These are phyloP conservation scores for Nepenthes gracilis DNA, from an alignment of 148 eudicot genomes.

Conservation along the genomic window DNA sequence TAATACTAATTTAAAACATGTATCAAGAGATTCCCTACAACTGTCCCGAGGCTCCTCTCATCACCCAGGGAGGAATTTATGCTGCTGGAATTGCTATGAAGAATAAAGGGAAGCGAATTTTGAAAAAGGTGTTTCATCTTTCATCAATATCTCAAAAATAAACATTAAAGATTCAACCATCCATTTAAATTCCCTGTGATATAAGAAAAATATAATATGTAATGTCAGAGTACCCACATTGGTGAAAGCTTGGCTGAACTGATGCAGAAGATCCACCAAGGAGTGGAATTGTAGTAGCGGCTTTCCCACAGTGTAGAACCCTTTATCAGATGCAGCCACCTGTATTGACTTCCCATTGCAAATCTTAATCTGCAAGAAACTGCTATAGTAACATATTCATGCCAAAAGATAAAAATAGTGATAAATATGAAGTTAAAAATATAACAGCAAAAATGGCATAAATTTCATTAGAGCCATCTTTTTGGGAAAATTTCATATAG, in stretches of 20 bases:
- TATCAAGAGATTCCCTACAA: no score
- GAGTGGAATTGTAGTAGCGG: slow-evolving; percentile 67
- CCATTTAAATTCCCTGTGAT: neutral
- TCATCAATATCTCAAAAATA: neutral
- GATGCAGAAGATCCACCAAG: slow-evolving; percentile 93
- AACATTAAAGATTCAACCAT: neutral
- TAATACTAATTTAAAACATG: no score
- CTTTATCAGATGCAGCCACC: slow-evolving; percentile 73
- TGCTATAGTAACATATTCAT: slow-evolving; percentile 12
- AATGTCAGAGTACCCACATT: slow-evolving; percentile 37
- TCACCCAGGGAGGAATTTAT: no score
- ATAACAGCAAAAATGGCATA: no score
- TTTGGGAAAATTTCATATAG: no score
- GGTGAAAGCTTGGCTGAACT: slow-evolving; percentile 93
- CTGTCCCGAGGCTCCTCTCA: no score
- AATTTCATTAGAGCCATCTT: no score
- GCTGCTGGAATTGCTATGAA: no score
- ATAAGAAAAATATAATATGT: neutral
- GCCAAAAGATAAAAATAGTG: neutral
- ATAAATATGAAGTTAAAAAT: no score
- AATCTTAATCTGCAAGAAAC: slow-evolving; percentile 67
- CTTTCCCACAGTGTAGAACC: slow-evolving; percentile 83
- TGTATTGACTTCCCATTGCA: slow-evolving; percentile 91
- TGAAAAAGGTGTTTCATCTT: no score
- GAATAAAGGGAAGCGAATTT: no score